Conservation (phyloP, 371 early-diverging fungal genomes). For the Conidiobolus incongruus region DNA sequence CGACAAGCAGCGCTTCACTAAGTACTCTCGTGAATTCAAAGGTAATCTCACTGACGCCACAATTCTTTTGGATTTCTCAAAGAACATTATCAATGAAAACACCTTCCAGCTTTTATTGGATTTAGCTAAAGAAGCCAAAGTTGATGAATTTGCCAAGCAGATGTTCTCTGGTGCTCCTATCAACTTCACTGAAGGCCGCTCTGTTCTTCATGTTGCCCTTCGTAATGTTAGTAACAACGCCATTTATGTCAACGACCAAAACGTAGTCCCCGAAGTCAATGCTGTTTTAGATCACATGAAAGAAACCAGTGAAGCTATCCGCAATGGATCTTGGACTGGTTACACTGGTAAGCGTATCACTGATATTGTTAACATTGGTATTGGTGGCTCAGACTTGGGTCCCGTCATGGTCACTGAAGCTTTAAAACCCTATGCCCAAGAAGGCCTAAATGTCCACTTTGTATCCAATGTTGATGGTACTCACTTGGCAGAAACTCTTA, state of each 20-base stretch:
- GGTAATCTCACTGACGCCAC: conserved; percentile 31
- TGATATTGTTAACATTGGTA: conserved; percentile 97
- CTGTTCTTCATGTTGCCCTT: conserved; percentile 92
- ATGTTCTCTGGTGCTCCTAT: conserved; percentile 94
- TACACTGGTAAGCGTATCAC: conserved; percentile 86
- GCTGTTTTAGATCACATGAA: conserved; percentile 87
- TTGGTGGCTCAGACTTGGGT: conserved; percentile 99
- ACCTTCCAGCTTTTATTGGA: conserved; percentile 53
- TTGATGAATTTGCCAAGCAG: conserved; percentile 61
- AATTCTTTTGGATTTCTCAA: conserved; percentile 81
- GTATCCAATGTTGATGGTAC: conserved; percentile 98
- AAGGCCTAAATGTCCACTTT: conserved; percentile 70
- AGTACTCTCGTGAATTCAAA: conserved; percentile 51
- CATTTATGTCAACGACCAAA: conserved; percentile 57
- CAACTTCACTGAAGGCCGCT: conserved; percentile 95
- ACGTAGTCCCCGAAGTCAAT: conserved; percentile 86
- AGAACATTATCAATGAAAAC: conserved; percentile 69
- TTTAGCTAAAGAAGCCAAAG: conserved; percentile 64
- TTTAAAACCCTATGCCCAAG: conserved; percentile 67
- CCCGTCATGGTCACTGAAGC: conserved; percentile 98
- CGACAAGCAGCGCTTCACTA: conserved; percentile 50
- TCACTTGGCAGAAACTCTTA: conserved; percentile 79
- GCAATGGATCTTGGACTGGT: conserved; percentile 80
- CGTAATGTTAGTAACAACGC: conserved; percentile 67
- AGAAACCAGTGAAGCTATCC: conserved; percentile 55